phyloP scores from a whole-genome alignment of 306 rosid genomes.

The Alnus rubra region DNA sequence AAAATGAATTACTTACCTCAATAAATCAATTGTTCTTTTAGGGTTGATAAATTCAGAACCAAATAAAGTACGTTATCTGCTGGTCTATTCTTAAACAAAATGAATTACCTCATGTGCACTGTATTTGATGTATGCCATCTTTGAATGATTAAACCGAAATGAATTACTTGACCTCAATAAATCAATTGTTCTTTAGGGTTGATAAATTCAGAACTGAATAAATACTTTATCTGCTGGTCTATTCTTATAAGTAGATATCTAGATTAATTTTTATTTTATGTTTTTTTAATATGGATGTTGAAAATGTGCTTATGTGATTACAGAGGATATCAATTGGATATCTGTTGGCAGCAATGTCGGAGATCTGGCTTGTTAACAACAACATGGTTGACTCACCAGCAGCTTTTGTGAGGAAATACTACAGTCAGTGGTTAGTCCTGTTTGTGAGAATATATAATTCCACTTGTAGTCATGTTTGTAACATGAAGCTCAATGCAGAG shows the following conservation, averaged over 20 bases:
- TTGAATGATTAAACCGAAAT: neutral
- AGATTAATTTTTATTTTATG: conserved; percentile 1
- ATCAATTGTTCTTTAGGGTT: neutral
- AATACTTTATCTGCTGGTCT: conserved; percentile 15
- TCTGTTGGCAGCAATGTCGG: conserved; percentile 64
- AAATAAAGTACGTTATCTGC: neutral
- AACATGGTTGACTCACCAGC: conserved; percentile 52
- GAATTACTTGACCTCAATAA: neutral
- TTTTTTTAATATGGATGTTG: conserved; percentile 3
- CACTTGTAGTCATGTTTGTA: neutral
- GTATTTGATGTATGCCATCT: neutral
- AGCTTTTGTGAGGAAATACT: conserved; percentile 66
- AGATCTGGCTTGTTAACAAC: conserved; percentile 69
- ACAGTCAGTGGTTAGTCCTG: conserved; percentile 67
- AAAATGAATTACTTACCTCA: neutral
- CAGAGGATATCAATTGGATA: conserved; percentile 86
- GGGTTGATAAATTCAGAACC: neutral
- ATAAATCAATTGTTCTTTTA: neutral
- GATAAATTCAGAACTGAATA: neutral
- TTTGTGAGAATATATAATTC: conserved; percentile 9
- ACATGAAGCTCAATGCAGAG: neutral
- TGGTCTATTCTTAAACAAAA: conserved; percentile 24
- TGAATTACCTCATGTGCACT: neutral
- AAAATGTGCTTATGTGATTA: conserved; percentile 21
- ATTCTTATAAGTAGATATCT: conserved; percentile 19